These are phyloP conservation scores for Scutellaria galericulata DNA, from an alignment of 257 asterid species.

Conservation along the genomic window DNA sequence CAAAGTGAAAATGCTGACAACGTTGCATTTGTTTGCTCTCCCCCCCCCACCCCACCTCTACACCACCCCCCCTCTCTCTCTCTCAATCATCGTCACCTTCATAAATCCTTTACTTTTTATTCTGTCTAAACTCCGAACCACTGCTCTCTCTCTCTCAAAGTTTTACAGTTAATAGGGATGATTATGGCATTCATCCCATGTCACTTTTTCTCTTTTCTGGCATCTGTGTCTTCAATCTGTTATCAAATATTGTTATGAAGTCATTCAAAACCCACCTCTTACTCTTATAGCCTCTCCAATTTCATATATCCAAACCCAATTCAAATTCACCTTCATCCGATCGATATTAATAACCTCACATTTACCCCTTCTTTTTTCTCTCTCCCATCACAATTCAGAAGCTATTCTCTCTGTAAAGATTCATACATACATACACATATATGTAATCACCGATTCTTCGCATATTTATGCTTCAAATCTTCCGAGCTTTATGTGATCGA, in stretches of 20 bases:
- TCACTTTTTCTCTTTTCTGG: conserved; percentile 31
- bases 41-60: not conserved
- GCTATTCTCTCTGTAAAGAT: not conserved
- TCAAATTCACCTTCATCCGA: not conserved
- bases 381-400: not conserved
- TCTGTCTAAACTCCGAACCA: conserved; percentile 30
- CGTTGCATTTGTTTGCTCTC: conserved; percentile 30
- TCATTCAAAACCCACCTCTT: conserved; percentile 18
- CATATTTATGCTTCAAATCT: not conserved
- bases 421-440: not conserved
- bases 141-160: conserved; percentile 21
- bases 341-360: not conserved
- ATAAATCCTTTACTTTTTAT: conserved; percentile 38
- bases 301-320: not conserved
- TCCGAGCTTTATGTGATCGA: not conserved
- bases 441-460: not conserved
- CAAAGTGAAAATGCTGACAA: conserved; percentile 48
- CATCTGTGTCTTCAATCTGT: conserved; percentile 21
- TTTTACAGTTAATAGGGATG: conserved; percentile 40
- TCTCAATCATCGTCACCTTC: conserved; percentile 52
- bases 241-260: conserved; percentile 14
- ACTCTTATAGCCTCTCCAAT: not conserved
- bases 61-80: not conserved
- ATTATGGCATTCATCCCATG: conserved; percentile 43
- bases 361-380: not conserved